phyloP scores from a whole-genome alignment of 768 basidiomycete species.

The Suillus hirtellus region DNA sequence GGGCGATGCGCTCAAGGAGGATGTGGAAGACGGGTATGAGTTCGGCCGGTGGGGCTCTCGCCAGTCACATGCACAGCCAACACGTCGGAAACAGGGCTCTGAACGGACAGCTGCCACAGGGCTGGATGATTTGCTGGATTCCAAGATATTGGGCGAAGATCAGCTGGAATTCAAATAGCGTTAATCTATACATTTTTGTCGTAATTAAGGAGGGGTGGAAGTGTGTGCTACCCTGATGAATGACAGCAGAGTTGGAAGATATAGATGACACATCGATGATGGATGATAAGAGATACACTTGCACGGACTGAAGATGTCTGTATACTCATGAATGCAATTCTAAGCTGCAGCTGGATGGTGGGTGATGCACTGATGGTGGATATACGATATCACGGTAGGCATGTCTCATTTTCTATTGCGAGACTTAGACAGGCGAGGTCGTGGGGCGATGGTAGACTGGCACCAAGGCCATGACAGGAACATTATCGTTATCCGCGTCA shows the following conservation, averaged over 20 bases:
- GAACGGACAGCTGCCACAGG: not conserved
- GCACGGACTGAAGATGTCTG: not conserved
- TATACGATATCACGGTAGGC: not conserved
- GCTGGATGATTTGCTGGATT: not conserved
- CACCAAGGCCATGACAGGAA: too few species aligned
- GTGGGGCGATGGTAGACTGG: too few species aligned
- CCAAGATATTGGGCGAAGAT: not conserved
- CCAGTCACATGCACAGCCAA: not conserved
- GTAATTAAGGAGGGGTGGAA: not conserved
- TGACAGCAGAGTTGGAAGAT: not conserved
- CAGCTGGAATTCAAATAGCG: not conserved
- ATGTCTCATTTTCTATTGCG: constrained; percentile 46
- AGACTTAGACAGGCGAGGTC: constrained; percentile 49
- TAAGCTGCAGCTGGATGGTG: constrained; percentile 2
- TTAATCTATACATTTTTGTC: constrained; percentile 3
- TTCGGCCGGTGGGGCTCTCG: constrained; percentile 48
- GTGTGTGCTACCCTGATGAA: not conserved
- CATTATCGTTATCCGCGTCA: too few species aligned
- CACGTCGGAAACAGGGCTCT: not conserved
- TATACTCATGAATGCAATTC: not conserved
- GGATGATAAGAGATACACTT: constrained; percentile 4
- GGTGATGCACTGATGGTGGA: not conserved
- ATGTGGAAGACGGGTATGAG: constrained; percentile 42
- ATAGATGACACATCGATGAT: too few species aligned
- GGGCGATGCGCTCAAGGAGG: constrained; percentile 25